Evolutionary conservation across 129 eudicot species (phyloP).

Genomic region (Tanacetum coccineum): DNA sequence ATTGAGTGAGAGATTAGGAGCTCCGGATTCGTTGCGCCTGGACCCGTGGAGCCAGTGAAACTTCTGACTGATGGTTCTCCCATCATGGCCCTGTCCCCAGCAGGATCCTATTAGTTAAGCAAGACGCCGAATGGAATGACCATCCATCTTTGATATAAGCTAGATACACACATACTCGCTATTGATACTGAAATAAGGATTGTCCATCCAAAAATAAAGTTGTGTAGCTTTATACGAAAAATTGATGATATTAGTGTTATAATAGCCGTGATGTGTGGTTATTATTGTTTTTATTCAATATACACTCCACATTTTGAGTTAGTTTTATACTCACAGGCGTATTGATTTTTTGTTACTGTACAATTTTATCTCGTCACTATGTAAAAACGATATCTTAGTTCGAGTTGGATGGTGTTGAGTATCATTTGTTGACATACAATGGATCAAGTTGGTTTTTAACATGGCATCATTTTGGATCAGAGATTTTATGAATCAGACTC

Average conservation of each 20-base stretch:
- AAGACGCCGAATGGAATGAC: background rate
- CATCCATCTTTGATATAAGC: background rate
- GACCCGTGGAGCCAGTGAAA: conserved; percentile 28
- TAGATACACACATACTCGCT: background rate
- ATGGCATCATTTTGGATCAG: too few species aligned
- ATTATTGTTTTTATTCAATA: too few species aligned
- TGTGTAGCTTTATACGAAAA: background rate
- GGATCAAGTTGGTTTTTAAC: too few species aligned
- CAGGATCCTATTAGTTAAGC: background rate
- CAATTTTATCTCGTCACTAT: too few species aligned
- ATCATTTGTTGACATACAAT: too few species aligned
- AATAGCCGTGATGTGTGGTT: background rate
- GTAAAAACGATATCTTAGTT: too few species aligned
- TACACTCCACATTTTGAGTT: too few species aligned
- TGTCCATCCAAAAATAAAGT: background rate
- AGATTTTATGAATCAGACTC: too few species aligned
- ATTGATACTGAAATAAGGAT: background rate
- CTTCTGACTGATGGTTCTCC: conserved; percentile 13
- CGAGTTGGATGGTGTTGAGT: too few species aligned
- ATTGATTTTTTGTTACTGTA: too few species aligned
- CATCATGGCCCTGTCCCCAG: background rate
- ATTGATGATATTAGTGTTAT: background rate
- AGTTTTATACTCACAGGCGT: too few species aligned
- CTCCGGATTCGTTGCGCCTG: conserved; percentile 60
- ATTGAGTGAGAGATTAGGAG: conserved; percentile 79